phyloP scores from a whole-genome alignment of 495 filamentous ascomycete genomes.

The Copromyces sp. region DNA sequence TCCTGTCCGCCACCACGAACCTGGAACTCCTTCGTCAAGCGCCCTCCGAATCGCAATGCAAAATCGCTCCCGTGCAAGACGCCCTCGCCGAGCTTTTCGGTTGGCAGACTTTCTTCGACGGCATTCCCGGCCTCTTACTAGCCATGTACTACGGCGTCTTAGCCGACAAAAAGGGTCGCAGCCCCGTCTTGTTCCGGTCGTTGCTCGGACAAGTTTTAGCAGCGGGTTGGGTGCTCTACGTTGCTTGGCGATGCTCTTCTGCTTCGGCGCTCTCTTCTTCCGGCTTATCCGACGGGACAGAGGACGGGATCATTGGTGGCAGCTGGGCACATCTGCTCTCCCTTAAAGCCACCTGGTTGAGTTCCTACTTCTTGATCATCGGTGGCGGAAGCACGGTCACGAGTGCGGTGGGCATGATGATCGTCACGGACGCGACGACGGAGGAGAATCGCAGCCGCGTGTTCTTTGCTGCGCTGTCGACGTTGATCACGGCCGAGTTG shows the following conservation, averaged over 20 bases:
- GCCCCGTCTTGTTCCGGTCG: neutral
- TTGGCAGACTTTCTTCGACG: neutral
- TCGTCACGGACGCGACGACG: neutral
- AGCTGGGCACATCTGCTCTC: neutral
- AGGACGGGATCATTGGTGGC: neutral
- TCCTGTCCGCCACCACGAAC: neutral
- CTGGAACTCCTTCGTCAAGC: neutral
- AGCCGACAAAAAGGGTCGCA: neutral
- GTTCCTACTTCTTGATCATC: neutral
- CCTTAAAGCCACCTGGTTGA: neutral
- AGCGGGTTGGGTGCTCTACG: neutral
- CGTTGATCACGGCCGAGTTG: neutral
- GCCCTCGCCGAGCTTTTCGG: neutral
- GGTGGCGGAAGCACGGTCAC: neutral
- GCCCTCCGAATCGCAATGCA: neutral
- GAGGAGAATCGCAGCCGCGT: neutral
- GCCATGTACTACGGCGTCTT: neutral
- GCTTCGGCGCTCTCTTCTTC: neutral
- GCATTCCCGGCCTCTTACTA: neutral
- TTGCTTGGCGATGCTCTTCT: neutral
- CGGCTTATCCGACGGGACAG: neutral
- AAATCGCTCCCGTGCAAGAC: neutral
- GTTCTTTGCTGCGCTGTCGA: neutral
- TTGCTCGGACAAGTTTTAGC: neutral
- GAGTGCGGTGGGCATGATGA: neutral